Conservation (phyloP, 345 rosid species). For the Eucalyptus virginea region DNA sequence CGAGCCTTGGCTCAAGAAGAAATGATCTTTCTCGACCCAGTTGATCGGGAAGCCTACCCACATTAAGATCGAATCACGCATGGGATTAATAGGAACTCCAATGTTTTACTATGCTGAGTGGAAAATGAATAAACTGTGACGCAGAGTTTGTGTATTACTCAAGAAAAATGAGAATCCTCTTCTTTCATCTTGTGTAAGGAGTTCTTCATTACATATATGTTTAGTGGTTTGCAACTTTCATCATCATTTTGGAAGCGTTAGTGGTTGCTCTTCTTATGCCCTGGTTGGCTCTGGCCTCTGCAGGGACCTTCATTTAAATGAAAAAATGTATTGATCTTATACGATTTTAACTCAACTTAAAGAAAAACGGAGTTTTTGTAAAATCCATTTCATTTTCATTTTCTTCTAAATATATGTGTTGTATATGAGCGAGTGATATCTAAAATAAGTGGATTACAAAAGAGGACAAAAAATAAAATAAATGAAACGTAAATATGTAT, state of each 20-base stretch:
- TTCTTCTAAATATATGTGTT: not conserved
- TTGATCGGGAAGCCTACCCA: not conserved
- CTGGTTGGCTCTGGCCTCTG: not conserved
- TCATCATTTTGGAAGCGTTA: not conserved
- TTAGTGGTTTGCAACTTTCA: not conserved
- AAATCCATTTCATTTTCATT: not conserved
- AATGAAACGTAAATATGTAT: not conserved
- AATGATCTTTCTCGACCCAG: not conserved
- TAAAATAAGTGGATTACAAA: not conserved
- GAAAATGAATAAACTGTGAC: not conserved
- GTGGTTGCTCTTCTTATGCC: not conserved
- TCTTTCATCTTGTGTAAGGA: not conserved
- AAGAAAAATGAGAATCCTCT: not conserved
- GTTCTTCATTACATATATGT: not conserved
- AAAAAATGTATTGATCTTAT: not conserved
- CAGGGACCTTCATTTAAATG: not conserved
- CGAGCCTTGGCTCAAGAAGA: not conserved
- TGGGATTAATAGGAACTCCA: slow-evolving; percentile 25
- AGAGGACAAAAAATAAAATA: not conserved
- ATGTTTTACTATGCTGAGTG: slow-evolving; percentile 9
- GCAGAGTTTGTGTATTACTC: not conserved
- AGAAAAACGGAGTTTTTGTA: not conserved
- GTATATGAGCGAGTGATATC: not conserved
- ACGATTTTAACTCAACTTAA: not conserved
- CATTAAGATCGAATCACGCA: not conserved